Conservation (phyloP, 2,329 filamentous ascomycete genomes). For the Nemania sp. region DNA sequence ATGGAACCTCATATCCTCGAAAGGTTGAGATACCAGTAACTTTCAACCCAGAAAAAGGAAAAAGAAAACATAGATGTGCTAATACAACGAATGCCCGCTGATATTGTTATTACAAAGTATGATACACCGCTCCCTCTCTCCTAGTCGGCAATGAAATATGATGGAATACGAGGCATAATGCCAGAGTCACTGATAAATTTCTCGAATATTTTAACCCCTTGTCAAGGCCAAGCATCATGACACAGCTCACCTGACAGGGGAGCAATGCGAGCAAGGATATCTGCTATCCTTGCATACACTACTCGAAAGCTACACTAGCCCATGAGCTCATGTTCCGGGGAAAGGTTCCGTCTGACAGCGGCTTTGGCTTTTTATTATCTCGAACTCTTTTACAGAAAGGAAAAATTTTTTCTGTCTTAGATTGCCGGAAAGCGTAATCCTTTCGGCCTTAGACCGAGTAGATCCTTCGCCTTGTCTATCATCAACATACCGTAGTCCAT, state of each 20-base stretch:
- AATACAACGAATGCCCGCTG: not conserved
- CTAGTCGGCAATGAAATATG: not conserved
- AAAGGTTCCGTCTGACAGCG: constrained; percentile 36
- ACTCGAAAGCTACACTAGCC: constrained; percentile 19
- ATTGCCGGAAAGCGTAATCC: constrained; percentile 25
- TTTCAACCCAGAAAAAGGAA: not conserved
- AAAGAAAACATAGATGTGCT: not conserved
- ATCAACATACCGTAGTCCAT: not conserved
- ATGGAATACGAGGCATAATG: not conserved
- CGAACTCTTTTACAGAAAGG: constrained; percentile 16
- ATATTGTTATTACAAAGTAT: not conserved
- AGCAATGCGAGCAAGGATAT: constrained; percentile 26
- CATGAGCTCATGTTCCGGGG: constrained; percentile 36
- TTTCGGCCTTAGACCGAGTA: constrained; percentile 18
- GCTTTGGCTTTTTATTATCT: constrained; percentile 20
- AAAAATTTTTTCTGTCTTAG: constrained; percentile 29
- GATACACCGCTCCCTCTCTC: not conserved
- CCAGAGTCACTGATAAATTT: not conserved
- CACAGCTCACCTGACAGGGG: constrained; percentile 23
- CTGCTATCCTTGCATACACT: constrained; percentile 18
- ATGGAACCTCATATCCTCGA: constrained; percentile 2
- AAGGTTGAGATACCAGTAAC: not conserved
- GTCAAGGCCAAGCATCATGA: constrained; percentile 20
- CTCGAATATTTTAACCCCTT: constrained; percentile 24
- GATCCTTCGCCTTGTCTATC: constrained; percentile 20